Conservation (phyloP, 352 stramenopile species). For the Globisporangium solare region DNA sequence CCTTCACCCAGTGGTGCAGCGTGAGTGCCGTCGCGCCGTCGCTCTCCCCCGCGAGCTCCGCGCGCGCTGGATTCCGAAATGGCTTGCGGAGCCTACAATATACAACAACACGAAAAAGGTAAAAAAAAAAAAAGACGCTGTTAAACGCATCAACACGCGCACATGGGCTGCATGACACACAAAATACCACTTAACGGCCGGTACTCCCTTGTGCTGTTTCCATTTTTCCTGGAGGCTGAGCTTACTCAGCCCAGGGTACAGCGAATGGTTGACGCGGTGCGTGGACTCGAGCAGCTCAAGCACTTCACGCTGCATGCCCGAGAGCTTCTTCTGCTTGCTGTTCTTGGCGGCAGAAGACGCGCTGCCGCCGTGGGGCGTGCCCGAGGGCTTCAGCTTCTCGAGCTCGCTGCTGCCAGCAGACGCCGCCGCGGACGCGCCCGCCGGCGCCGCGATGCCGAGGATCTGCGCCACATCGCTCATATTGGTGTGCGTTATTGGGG, state of each 20-base stretch:
- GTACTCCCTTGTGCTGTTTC: constrained; percentile 31
- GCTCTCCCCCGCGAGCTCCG: constrained; percentile 32
- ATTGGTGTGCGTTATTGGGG: not conserved
- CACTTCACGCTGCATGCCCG: constrained; percentile 61
- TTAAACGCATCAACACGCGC: not conserved
- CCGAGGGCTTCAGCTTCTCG: constrained; percentile 50
- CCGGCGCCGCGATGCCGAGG: constrained; percentile 34
- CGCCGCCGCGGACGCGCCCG: constrained; percentile 5
- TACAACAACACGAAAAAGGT: not conserved
- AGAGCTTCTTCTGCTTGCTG: constrained; percentile 49
- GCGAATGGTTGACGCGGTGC: constrained; percentile 50
- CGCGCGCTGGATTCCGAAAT: constrained; percentile 54
- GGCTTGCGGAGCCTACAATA: constrained; percentile 35
- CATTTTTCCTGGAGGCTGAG: constrained; percentile 65
- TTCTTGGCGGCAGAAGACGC: constrained; percentile 10
- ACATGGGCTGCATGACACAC: not conserved
- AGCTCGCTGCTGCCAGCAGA: constrained; percentile 24
- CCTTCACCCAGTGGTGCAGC: constrained; percentile 63
- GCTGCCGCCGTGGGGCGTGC: constrained; percentile 10
- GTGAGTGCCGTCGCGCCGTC: constrained; percentile 30
- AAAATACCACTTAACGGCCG: constrained; percentile 47
- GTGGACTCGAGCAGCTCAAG: constrained; percentile 61
- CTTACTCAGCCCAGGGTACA: constrained; percentile 58
- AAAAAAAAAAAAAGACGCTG: not conserved
- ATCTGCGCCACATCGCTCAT: constrained; percentile 79